phyloP scores from a whole-genome alignment of 345 rosid species.

The Citrus sinensis region DVS_A1.0 CM039168.1:24715001-24715500 shows the following conservation, averaged over 20 bases:
- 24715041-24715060: neutral
- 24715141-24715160: constrained; percentile 72
- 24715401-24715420: neutral
- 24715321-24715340: neutral
- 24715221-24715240: constrained; percentile 59
- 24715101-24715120: constrained; percentile 45
- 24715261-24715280: constrained; percentile 48
- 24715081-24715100: neutral
- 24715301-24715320: neutral
- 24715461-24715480: neutral
- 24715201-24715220: constrained; percentile 53
- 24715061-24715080: neutral
- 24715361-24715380: neutral
- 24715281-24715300: constrained; percentile 45
- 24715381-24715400: neutral
- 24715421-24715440: neutral
- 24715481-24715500: neutral
- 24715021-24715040: neutral
- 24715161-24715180: constrained; percentile 68
- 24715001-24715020: neutral
- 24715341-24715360: neutral
- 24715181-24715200: constrained; percentile 71
- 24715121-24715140: constrained; percentile 52
- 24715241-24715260: constrained; percentile 77
- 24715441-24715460: neutral